phyloP scores from a whole-genome alignment of 495 filamentous ascomycete species.

The Monascus purpureus region DNA sequence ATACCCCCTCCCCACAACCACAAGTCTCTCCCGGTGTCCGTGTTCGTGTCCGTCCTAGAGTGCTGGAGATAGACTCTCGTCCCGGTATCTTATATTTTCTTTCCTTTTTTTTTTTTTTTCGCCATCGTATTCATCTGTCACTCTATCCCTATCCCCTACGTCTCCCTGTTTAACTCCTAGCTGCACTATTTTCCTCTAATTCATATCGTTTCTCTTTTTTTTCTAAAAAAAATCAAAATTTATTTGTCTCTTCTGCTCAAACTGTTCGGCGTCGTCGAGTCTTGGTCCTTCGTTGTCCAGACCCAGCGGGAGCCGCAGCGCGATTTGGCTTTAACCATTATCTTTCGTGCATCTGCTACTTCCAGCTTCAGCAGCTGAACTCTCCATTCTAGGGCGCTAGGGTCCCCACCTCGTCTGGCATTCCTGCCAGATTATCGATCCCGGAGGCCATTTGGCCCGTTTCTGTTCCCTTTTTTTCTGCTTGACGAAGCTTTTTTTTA shows the following conservation, averaged over 20 bases:
- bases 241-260: not conserved
- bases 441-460: constrained; percentile 9
- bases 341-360: too few species aligned
- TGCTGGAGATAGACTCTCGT: too few species aligned
- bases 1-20: too few species aligned
- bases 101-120: constrained; percentile 7
- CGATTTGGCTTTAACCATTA: too few species aligned
- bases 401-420: constrained; percentile 9
- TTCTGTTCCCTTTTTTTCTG: constrained; percentile 7
- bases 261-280: constrained; percentile 3
- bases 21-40: too few species aligned
- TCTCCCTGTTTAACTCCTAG: not conserved
- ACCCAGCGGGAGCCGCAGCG: constrained; percentile 5
- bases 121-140: constrained; percentile 7
- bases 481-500: too few species aligned
- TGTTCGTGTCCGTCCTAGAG: too few species aligned
- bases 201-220: not conserved
- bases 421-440: constrained; percentile 13
- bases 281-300: not conserved
- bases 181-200: not conserved
- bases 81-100: constrained; percentile 5
- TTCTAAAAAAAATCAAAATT: not conserved
- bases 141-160: constrained; percentile 5
- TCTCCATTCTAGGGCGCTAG: constrained; percentile 2
- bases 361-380: too few species aligned